Evolutionary conservation across 2,329 filamentous ascomycete species (phyloP).

Genomic region (Penicillium brasilianum): DNA sequence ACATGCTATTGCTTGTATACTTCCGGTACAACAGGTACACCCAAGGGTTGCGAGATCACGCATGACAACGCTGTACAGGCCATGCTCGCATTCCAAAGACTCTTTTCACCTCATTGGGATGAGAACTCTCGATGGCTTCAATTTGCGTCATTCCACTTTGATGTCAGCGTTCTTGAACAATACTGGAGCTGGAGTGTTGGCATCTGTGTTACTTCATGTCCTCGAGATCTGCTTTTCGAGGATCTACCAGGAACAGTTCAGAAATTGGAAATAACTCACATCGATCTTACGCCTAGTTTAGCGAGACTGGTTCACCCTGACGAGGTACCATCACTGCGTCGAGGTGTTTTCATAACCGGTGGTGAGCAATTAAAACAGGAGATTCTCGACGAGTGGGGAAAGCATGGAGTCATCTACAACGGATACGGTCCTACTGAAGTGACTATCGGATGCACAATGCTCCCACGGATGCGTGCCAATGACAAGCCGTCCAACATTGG

Average conservation of each 20-base stretch:
- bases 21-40: constrained; percentile 82
- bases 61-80: constrained; percentile 89
- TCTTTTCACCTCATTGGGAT: constrained; percentile 79
- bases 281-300: constrained; percentile 88
- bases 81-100: constrained; percentile 80
- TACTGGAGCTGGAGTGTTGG: constrained; percentile 96
- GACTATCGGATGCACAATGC: constrained; percentile 92
- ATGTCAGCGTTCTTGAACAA: constrained; percentile 90
- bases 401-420: constrained; percentile 82
- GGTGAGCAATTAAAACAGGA: constrained; percentile 88
- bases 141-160: constrained; percentile 93
- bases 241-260: constrained; percentile 77
- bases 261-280: constrained; percentile 78
- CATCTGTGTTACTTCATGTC: constrained; percentile 80
- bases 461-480: constrained; percentile 75
- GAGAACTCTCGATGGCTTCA: constrained; percentile 79
- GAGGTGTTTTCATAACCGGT: constrained; percentile 90
- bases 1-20: constrained; percentile 86
- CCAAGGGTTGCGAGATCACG: constrained; percentile 86
- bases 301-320: constrained; percentile 78
- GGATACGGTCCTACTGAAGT: constrained; percentile 91
- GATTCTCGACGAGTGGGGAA: constrained; percentile 84
- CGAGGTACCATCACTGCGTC: constrained; percentile 78
- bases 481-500: constrained; percentile 90
- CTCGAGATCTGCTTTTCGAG: constrained; percentile 82